phyloP scores from a whole-genome alignment of 306 rosid genomes.

The Castanea sativa region DNA sequence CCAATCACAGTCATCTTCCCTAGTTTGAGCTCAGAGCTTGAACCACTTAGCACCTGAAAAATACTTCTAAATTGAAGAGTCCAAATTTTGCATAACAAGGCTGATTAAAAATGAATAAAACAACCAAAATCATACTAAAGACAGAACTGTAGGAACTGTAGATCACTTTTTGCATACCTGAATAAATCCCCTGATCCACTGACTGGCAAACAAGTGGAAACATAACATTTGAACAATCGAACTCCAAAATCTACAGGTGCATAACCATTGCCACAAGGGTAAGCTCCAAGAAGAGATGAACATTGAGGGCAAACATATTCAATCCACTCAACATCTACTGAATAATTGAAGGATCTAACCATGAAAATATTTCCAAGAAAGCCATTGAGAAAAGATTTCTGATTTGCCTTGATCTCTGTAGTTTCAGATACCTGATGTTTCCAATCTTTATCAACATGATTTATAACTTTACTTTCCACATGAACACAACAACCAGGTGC shows the following conservation, averaged over 20 bases:
- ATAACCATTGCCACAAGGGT: conserved; percentile 55
- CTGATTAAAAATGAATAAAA: not conserved
- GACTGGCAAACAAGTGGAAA: conserved; percentile 58
- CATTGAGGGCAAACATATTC: conserved; percentile 82
- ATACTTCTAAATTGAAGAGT: not conserved
- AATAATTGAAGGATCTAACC: conserved; percentile 75
- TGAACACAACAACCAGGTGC: conserved; percentile 44
- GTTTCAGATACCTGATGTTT: conserved; percentile 41
- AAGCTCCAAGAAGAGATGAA: conserved; percentile 75
- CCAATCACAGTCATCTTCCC: not conserved
- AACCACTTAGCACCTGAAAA: not conserved
- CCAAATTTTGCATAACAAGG: not conserved
- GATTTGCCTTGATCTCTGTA: conserved; percentile 45
- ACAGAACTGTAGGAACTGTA: not conserved
- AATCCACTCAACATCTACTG: conserved; percentile 73
- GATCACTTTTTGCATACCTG: conserved; percentile 51
- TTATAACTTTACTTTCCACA: not conserved
- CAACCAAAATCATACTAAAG: not conserved
- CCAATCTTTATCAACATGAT: conserved; percentile 31
- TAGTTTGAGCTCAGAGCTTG: not conserved
- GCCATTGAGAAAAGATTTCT: conserved; percentile 70
- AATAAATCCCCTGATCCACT: conserved; percentile 56
- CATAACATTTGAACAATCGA: conserved; percentile 73
- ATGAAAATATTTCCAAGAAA: conserved; percentile 88
- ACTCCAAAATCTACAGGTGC: conserved; percentile 81